phyloP scores from a whole-genome alignment of 2,329 filamentous ascomycete genomes.

The Aspergillus sp. region DNA sequence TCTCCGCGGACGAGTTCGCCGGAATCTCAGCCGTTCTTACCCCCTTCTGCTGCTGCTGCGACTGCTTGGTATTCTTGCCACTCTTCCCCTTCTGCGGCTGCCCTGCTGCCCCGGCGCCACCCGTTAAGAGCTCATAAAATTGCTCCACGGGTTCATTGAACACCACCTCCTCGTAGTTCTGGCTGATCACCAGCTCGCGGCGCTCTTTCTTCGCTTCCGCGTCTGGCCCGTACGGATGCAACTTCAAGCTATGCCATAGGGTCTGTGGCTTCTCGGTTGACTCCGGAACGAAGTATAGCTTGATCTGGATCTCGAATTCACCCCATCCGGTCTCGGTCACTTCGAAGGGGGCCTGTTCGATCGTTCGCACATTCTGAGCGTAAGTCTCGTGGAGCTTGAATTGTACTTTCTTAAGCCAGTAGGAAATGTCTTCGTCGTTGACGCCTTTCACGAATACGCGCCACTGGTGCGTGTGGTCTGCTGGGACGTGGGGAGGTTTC shows the following conservation, averaged over 20 bases:
- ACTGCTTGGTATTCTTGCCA: conserved; percentile 56
- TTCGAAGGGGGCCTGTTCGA: conserved; percentile 79
- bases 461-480: conserved; percentile 97
- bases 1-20: conserved; percentile 63
- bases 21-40: conserved; percentile 76
- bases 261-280: conserved; percentile 92
- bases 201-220: conserved; percentile 72
- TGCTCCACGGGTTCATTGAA: conserved; percentile 97
- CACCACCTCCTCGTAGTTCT: conserved; percentile 89
- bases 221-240: conserved; percentile 82
- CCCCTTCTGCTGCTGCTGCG: conserved; percentile 48
- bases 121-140: conserved; percentile 84
- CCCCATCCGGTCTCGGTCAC: conserved; percentile 96
- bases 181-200: conserved; percentile 68
- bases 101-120: conserved; percentile 54
- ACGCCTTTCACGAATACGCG: conserved; percentile 89
- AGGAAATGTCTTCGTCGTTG: conserved; percentile 85
- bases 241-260: conserved; percentile 86
- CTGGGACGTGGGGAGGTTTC: conserved; percentile 73
- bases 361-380: conserved; percentile 81
- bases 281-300: conserved; percentile 88
- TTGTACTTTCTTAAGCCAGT: conserved; percentile 95
- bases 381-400: conserved; percentile 99
- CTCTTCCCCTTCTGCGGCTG: conserved; percentile 60
- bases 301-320: conserved; percentile 95